Conservation (phyloP, 768 basidiomycete genomes). For the Leccinum rimulosum region DNA sequence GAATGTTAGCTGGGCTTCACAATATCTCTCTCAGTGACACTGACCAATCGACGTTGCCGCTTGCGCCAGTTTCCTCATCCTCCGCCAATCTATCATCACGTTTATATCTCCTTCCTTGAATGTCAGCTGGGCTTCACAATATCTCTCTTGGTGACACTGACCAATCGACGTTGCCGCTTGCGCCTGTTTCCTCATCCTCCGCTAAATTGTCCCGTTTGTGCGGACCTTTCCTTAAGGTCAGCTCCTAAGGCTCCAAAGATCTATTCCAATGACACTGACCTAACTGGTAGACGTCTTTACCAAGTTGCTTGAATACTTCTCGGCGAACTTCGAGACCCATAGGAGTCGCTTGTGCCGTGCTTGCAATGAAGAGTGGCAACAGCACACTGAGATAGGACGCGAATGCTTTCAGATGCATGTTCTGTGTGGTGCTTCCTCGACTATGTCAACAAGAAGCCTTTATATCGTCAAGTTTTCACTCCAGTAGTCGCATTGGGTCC, state of each 20-base stretch:
- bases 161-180: not conserved
- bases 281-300: not conserved
- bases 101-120: not conserved
- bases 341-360: not conserved
- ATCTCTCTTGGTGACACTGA: not conserved
- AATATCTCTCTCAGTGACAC: not conserved
- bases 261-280: not conserved
- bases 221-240: not conserved
- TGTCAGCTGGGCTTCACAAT: not conserved
- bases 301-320: not conserved
- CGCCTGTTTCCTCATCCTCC: not conserved
- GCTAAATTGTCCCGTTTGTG: not conserved
- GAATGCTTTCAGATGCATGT: not conserved
- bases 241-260: not conserved
- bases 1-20: not conserved
- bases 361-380: conserved; percentile 2
- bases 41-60: not conserved
- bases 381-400: not conserved
- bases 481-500: too few species aligned
- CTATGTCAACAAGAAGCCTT: too few species aligned
- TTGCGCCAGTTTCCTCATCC: not conserved
- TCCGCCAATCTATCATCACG: not conserved
- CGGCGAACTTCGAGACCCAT: not conserved
- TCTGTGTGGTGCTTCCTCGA: not conserved
- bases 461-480: too few species aligned